Evolutionary conservation across 2,329 filamentous ascomycete species (phyloP).

Genomic region (Trichoderma sp.): DNA sequence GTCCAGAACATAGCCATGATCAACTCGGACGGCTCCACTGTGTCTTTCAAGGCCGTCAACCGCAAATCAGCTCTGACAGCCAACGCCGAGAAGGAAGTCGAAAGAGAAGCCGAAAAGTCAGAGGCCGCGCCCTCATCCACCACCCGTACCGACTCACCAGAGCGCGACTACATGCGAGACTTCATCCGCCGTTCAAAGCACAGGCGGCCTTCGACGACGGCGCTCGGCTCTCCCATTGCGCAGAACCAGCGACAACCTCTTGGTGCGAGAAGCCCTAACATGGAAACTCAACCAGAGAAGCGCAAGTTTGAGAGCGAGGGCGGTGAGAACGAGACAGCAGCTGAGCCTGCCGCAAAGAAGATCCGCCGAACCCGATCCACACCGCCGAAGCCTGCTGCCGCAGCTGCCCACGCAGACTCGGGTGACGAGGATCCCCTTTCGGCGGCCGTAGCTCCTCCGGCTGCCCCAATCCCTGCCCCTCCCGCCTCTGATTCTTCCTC

Average conservation of each 20-base stretch:
- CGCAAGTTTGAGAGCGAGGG: constrained; percentile 37
- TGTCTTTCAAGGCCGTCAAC: constrained; percentile 39
- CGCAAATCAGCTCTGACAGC: constrained; percentile 4
- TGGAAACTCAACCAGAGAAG: constrained; percentile 42
- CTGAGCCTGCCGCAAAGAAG: constrained; percentile 36
- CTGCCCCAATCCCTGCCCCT: constrained; percentile 23
- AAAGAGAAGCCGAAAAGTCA: background rate
- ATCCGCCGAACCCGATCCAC: constrained; percentile 32
- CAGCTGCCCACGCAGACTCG: constrained; percentile 29
- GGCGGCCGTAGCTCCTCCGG: background rate
- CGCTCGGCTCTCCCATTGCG: constrained; percentile 40
- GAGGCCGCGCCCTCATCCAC: background rate
- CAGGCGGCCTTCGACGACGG: constrained; percentile 37
- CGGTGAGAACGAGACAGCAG: constrained; percentile 33
- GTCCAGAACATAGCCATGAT: background rate
- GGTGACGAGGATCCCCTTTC: constrained; percentile 18
- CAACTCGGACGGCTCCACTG: constrained; percentile 3
- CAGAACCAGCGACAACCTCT: constrained; percentile 39
- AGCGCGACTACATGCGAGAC: constrained; percentile 42
- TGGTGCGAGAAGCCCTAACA: constrained; percentile 44
- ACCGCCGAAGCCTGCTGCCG: background rate
- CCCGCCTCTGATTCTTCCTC: constrained; percentile 18
- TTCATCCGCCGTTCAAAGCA: constrained; percentile 44
- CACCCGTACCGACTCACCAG: constrained; percentile 41
- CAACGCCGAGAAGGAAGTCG: background rate